Base-by-base conservation (phyloP, 768 basidiomycete genomes). In the Cantharellus anzutake region DNA sequence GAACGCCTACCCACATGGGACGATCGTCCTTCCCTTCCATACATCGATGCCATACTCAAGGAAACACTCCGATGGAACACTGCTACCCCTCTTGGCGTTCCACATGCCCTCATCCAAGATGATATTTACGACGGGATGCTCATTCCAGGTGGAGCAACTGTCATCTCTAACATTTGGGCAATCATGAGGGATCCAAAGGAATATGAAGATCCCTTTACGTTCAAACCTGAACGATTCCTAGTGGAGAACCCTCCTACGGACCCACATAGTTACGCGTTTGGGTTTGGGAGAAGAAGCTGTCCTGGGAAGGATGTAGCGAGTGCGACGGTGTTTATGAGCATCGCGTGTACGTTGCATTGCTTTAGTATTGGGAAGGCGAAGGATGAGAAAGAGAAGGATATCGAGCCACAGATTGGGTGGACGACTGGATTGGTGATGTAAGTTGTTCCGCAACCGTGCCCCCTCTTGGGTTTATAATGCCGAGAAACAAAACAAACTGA, bases 1-100 rank as follows among this genome's bases (percentile, higher is more conserved):
- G 59, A 57, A 20, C 56, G 60, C 3, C 69, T 74, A 39, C 53
- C 66, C 0, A 62, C 62, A 2, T 59, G 60, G 29, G 58, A 42
- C 3, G 68, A 68, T 56, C 61, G 64, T 11, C 48, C 56, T 41
- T 2, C 59, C 55, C 50, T 63, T 41, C 63, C 65, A 4, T 66
- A 66, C 42, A 39, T 64, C 20, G 42, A 62, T 42, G 63, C 65
- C 3, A 5, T 65, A 3, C 40, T 62, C 11, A 62, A 62, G 38
- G 65, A 66, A 52, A 56, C 60, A 4, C 50, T 65, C 5, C 59
- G 64, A 2, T 65, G 65, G 64, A 16, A 51, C 37, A 60, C 65
- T 7, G 50, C 5, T 56, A 11, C 39, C n/a, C 16, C 61, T 41
- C 35, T 63, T n/a, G 16, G 35, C 35, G 60, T 59, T 38, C 60